Conservation (phyloP, 306 rosid genomes). For the Fragaria ananassa region DNA sequence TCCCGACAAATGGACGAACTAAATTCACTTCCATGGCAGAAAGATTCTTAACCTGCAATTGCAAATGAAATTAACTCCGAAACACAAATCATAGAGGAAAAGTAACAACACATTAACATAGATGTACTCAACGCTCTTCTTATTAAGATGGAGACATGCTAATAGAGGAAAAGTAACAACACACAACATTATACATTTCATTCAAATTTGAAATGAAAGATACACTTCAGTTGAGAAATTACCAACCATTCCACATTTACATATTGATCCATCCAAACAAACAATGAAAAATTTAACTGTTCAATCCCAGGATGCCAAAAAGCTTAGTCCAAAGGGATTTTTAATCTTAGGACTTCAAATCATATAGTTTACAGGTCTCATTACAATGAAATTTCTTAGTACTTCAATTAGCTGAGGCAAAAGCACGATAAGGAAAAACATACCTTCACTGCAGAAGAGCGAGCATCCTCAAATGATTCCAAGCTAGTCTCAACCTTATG, state of each 20-base stretch:
- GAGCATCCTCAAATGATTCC: conserved; percentile 74
- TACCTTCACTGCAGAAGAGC: conserved; percentile 93
- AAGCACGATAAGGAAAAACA: conserved; percentile 7
- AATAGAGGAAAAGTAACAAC: no score
- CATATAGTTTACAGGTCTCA: not conserved
- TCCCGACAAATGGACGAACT: conserved; percentile 88
- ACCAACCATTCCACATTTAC: not conserved
- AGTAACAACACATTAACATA: not conserved
- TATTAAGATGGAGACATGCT: not conserved
- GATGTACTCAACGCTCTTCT: not conserved
- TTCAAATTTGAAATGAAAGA: not conserved
- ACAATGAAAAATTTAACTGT: not conserved
- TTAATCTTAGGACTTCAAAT: not conserved
- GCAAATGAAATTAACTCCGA: conserved; percentile 19
- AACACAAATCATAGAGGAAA: conserved; percentile 6
- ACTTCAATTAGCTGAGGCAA: conserved; percentile 2
- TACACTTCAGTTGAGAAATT: not conserved
- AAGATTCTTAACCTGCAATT: conserved; percentile 70
- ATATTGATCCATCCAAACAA: not conserved
- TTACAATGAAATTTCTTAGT: not conserved
- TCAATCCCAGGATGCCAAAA: not conserved
- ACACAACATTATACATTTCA: not conserved
- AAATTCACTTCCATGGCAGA: conserved; percentile 98
- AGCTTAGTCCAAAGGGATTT: not conserved
- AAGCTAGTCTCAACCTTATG: conserved; percentile 88